phyloP scores from a whole-genome alignment of 495 filamentous ascomycete species.

The Massariosphaeria phaeospora region DNA sequence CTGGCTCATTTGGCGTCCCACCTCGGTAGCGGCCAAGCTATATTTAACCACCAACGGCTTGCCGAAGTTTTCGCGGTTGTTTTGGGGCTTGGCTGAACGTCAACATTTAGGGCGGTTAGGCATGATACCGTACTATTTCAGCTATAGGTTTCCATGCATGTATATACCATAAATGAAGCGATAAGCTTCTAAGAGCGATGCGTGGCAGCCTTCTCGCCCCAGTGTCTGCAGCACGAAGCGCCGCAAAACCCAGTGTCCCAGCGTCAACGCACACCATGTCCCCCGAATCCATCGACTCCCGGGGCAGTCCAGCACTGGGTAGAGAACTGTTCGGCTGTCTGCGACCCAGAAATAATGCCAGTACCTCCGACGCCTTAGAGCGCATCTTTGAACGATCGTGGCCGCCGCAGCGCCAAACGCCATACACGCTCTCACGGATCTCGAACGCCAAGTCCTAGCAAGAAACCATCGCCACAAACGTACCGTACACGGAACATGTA shows the following conservation, averaged over 20 bases:
- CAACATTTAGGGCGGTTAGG: background rate
- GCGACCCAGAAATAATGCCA: conserved; percentile 9
- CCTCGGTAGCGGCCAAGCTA: no score
- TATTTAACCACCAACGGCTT: no score
- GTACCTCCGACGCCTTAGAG: conserved; percentile 15
- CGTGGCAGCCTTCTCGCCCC: conserved; percentile 1
- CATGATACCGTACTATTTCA: conserved; percentile 3
- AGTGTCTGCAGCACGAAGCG: conserved; percentile 13
- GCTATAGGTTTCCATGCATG: conserved; percentile 3
- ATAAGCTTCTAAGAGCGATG: conserved; percentile 11
- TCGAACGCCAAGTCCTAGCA: conserved; percentile 21
- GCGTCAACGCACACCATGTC: conserved; percentile 5
- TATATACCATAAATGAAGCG: conserved; percentile 12
- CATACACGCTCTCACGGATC: conserved; percentile 17
- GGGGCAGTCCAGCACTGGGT: conserved; percentile 10
- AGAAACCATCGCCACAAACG: conserved; percentile 10
- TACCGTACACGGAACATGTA: no score
- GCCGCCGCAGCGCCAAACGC: conserved; percentile 11
- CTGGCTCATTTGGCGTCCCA: no score
- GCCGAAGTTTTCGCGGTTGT: conserved; percentile 3
- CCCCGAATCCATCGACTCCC: conserved; percentile 5
- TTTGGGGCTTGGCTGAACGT: background rate
- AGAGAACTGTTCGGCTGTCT: conserved; percentile 6
- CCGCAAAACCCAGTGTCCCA: conserved; percentile 11
- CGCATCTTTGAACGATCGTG: conserved; percentile 10